Percentiles rank a stretch among this genome's conserved stretches.
These are phyloP conservation scores for Aspergillus alliaceus DNA, from an alignment of 2,329 filamentous ascomycete species.

Conservation along the genomic window DNA sequence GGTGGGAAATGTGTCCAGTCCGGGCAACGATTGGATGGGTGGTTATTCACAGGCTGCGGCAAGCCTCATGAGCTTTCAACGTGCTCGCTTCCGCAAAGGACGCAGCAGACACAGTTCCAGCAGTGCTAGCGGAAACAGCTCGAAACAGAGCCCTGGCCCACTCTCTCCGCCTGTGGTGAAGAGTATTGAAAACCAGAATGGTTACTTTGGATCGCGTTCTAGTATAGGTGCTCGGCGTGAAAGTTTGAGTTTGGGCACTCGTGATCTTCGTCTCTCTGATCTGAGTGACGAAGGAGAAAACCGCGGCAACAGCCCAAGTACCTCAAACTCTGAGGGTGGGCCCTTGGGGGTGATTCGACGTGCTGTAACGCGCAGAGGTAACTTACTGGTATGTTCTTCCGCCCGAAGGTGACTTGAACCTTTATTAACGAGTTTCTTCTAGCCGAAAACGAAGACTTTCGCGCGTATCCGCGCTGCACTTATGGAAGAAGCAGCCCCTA, in stretches of 20 bases:
- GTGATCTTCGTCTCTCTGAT: slow-evolving; percentile 77
- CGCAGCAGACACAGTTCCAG: slow-evolving; percentile 66
- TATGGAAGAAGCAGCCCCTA: slow-evolving; percentile 80
- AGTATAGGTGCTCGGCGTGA: slow-evolving; percentile 67
- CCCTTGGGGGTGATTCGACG: slow-evolving; percentile 77
- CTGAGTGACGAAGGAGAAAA: slow-evolving; percentile 77
- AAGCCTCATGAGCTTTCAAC: slow-evolving; percentile 77
- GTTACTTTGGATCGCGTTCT: slow-evolving; percentile 56
- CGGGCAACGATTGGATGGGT: slow-evolving; percentile 62
- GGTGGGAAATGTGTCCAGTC: slow-evolving; percentile 50
- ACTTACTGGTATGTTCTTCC: slow-evolving; percentile 68
- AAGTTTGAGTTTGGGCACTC: slow-evolving; percentile 86
- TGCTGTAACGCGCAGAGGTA: slow-evolving; percentile 81
- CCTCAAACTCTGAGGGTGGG: slow-evolving; percentile 48
- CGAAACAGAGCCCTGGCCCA: slow-evolving; percentile 67
- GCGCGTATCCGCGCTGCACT: slow-evolving; percentile 88
- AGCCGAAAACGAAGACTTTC: slow-evolving; percentile 97
- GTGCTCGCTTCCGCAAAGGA: slow-evolving; percentile 58
- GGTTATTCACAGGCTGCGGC: slow-evolving; percentile 68
- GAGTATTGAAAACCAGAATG: slow-evolving; percentile 53
- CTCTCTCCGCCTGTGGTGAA: slow-evolving; percentile 71
- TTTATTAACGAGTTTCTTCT: slow-evolving; percentile 5
- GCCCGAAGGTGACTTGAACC: background rate
- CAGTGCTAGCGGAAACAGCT: slow-evolving; percentile 69
- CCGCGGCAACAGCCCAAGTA: slow-evolving; percentile 35